Percentiles rank a stretch among this genome's conserved stretches.
Evolutionary conservation across 2,329 filamentous ascomycete species (phyloP).

Genomic region (Diplocarpon mali): DNA sequence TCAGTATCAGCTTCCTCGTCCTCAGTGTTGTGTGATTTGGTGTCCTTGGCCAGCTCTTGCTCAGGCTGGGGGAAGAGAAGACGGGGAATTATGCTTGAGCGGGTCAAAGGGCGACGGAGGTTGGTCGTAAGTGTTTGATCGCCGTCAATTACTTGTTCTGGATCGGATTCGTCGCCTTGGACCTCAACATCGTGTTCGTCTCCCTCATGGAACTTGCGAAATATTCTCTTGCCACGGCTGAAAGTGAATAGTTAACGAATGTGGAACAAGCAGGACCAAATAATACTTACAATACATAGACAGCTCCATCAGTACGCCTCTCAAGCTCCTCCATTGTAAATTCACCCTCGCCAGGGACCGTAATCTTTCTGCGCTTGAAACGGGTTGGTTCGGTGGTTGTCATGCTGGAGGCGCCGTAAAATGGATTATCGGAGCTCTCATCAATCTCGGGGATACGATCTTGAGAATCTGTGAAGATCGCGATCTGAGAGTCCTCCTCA

Average conservation of each 20-base stretch:
- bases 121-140: slow-evolving; percentile 21
- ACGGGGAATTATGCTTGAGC: slow-evolving; percentile 60
- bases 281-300: slow-evolving; percentile 66
- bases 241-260: slow-evolving; percentile 21
- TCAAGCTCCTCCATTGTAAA: slow-evolving; percentile 38
- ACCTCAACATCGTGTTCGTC: slow-evolving; percentile 20
- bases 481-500: slow-evolving; percentile 45
- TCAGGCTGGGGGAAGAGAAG: slow-evolving; percentile 49
- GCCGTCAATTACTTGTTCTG: slow-evolving; percentile 20
- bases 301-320: slow-evolving; percentile 60
- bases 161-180: slow-evolving; percentile 18
- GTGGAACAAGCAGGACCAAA: not conserved
- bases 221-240: slow-evolving; percentile 71
- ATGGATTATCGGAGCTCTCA: slow-evolving; percentile 58
- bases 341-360: slow-evolving; percentile 43
- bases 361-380: slow-evolving; percentile 42
- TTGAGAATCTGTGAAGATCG: slow-evolving; percentile 70
- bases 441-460: slow-evolving; percentile 64
- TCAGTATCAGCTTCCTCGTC: slow-evolving; percentile 43
- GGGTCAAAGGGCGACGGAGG: slow-evolving; percentile 41
- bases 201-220: slow-evolving; percentile 42
- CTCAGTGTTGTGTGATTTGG: slow-evolving; percentile 49
- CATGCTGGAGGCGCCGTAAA: slow-evolving; percentile 40
- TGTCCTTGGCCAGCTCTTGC: slow-evolving; percentile 43
- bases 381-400: slow-evolving; percentile 34